A percentile compares a stretch with the other conserved stretches of the same genome.
phyloP scores from a whole-genome alignment of 163 green algal species.

The Volvox carteri region DNA sequence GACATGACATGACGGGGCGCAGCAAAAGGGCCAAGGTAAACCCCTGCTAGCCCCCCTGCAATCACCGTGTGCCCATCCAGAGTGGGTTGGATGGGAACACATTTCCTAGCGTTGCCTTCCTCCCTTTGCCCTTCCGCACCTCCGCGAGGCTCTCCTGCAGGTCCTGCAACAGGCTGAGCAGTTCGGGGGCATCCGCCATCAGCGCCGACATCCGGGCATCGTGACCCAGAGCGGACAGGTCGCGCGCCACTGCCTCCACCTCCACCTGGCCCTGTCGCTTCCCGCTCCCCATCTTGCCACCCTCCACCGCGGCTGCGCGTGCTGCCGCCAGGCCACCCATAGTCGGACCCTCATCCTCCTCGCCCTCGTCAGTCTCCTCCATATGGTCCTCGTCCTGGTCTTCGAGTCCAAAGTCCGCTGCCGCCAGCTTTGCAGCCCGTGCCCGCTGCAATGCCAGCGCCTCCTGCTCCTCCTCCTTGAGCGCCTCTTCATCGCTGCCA shows the following conservation, averaged over 20 bases:
- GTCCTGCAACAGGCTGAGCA: constrained; percentile 87
- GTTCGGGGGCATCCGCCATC: constrained; percentile 88
- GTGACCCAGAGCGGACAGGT: constrained; percentile 63
- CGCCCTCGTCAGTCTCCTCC: constrained; percentile 61
- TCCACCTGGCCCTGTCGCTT: constrained; percentile 45
- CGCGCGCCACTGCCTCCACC: constrained; percentile 70
- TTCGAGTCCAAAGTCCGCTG: constrained; percentile 83
- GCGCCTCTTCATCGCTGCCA: constrained; percentile 82
- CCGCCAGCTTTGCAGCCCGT: constrained; percentile 70
- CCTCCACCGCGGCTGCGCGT: constrained; percentile 57
- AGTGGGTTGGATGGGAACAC: no score
- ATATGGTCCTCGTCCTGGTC: constrained; percentile 67
- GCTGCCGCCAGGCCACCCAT: constrained; percentile 59
- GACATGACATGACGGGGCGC: no score
- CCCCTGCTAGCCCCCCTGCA: no score
- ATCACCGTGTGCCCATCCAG: no score
- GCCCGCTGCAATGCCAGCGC: constrained; percentile 82
- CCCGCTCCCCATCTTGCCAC: constrained; percentile 32
- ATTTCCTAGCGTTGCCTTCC: no score
- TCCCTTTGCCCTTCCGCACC: constrained; percentile 57
- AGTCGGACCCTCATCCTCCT: constrained; percentile 62
- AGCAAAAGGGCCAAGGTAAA: no score
- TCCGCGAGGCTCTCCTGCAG: constrained; percentile 82
- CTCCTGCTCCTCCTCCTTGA: constrained; percentile 88
- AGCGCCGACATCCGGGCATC: constrained; percentile 67